Conservation (phyloP, 176 grass and related monocot genomes). For the Oryza glumipatula region DNA sequence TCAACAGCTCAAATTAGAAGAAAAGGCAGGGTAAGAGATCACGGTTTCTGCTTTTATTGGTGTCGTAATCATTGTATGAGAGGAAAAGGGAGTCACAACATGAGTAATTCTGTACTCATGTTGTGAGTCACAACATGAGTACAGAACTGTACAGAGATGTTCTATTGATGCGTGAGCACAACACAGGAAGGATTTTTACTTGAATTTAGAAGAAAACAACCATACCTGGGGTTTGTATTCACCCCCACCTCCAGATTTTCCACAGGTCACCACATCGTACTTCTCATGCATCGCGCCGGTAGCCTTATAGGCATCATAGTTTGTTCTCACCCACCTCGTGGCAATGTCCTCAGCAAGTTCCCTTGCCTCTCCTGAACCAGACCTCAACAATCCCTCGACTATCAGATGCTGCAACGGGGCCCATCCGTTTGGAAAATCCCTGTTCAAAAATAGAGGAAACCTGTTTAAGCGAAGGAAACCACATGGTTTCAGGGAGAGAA, state of each 20-base stretch:
- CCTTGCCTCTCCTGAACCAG: conserved; percentile 60
- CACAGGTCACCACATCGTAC: conserved; percentile 68
- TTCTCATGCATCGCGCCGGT: conserved; percentile 91
- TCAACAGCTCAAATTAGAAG: conserved; percentile 3
- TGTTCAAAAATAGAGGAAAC: conserved; percentile 28
- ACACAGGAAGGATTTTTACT: neutral
- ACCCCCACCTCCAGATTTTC: conserved; percentile 74
- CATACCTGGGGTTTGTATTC: conserved; percentile 94
- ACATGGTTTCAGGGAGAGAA: neutral
- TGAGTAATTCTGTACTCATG: neutral
- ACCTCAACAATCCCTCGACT: conserved; percentile 64
- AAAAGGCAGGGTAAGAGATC: neutral
- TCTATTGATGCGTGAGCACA: neutral
- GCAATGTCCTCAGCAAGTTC: conserved; percentile 69
- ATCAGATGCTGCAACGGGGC: conserved; percentile 90
- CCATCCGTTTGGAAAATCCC: conserved; percentile 98
- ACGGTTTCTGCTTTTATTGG: neutral
- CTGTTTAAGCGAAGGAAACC: neutral
- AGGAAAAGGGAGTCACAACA: neutral
- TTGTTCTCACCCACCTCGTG: conserved; percentile 92
- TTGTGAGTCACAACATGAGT: neutral
- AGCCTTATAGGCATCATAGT: conserved; percentile 66
- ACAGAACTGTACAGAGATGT: neutral
- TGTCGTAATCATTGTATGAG: neutral
- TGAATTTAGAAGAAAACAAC: neutral